Conservation (phyloP, 179 eudicot species). For the Silene vulgaris region DNA sequence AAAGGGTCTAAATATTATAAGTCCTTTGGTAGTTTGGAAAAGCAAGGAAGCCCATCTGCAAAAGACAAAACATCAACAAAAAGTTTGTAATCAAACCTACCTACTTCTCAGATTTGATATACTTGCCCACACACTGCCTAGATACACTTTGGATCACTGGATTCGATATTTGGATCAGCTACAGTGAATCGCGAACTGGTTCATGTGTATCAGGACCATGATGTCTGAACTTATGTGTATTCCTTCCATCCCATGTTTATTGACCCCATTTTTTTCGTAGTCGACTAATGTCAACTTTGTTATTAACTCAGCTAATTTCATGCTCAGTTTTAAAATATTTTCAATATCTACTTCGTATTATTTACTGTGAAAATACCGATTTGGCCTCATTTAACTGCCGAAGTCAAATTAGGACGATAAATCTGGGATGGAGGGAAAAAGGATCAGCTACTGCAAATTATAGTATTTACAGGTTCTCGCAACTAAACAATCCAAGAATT, state of each 20-base stretch:
- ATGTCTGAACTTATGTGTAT: neutral
- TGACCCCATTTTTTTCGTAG: neutral
- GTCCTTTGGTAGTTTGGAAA: conserved; percentile 40
- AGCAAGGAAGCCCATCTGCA: conserved; percentile 34
- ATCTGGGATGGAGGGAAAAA: neutral
- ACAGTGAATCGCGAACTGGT: neutral
- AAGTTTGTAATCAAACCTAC: conserved; percentile 38
- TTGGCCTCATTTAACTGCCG: no score
- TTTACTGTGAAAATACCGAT: no score
- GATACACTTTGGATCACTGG: conserved; percentile 6
- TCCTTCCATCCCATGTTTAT: neutral
- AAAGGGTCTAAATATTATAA: conserved; percentile 15
- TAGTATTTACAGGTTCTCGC: conserved; percentile 19
- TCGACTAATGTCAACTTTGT: neutral
- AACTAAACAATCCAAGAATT: conserved; percentile 21
- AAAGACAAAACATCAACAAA: conserved; percentile 33
- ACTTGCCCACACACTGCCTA: conserved; percentile 18
- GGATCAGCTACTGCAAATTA: conserved; percentile 13
- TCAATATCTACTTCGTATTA: neutral
- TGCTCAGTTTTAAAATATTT: neutral
- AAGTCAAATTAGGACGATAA: no score
- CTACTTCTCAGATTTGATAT: conserved; percentile 30
- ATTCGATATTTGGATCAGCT: neutral
- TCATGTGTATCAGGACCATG: neutral
- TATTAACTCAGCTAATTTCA: neutral